Base-by-base conservation (phyloP, 2,329 filamentous ascomycete species). In the Aspergillus novofumigatus region DNA sequence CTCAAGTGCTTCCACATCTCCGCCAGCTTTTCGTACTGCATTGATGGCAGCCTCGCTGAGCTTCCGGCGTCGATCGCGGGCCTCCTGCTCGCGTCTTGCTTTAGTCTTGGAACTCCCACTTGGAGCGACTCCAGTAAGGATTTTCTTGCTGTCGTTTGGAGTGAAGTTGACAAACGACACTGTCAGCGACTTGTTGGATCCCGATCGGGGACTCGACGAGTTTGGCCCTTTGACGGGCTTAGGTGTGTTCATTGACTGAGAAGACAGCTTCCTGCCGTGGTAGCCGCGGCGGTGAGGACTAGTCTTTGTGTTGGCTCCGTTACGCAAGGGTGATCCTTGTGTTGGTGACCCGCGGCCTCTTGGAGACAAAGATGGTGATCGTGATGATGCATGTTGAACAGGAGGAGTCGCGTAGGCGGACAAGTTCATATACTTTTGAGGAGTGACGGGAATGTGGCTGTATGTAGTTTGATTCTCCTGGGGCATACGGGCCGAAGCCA, bases 31-130 rank as follows among this genome's bases (percentile, higher is more conserved):
- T 54, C 72, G 70, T 48, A 79, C 75, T 49, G 77, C 77, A 51
- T 72, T 69, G 53, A 77, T 66, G 35, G 75, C 75, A 55, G 74
- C 75, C 57, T 77, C 75, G 51, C 72, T 74, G 35, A 77, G 59
- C 62, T 75, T 75, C 57, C 75, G 77, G 66, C 90, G 80, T 74
- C 88, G 87, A 69, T 97, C 93, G 53, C 83, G 80, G 1, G 91
- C 91, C 77, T 97, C 93, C 72, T 91, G 89, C 74, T 97, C 93
- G 52, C 94, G 80, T 55, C 92, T 79, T n/a, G 91, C 91, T 72
- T 97, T 97, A 8, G 94, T 97, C 83, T 97, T 97, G 64, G 86
- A 90, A 65, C 87, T 92, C 9, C 94, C 94, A 62, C 88, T 92
- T 0, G 93, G 93, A 49, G 94, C 94, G 11, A 99, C 94, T 4